These are phyloP conservation scores for Phylloporus gajari DNA, from an alignment of 1,284 basidiomycete species.

Conservation along the genomic window DNA sequence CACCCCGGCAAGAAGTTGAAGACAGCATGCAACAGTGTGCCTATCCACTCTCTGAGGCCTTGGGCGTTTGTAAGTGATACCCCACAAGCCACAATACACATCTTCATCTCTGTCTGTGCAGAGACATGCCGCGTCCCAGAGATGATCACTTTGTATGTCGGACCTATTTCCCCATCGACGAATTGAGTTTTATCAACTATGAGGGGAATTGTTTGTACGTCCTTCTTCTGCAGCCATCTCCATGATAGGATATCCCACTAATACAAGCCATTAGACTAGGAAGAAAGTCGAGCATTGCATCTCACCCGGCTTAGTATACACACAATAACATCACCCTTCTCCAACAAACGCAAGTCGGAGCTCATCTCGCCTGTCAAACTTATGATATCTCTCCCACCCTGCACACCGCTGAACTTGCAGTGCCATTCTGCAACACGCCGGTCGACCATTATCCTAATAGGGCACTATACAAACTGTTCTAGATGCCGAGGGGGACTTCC, in stretches of 20 bases:
- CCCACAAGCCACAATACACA: constrained; percentile 92
- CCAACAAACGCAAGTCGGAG: constrained; percentile 89
- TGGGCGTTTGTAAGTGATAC: too few species aligned
- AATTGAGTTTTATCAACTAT: too few species aligned
- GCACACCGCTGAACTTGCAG: constrained; percentile 82
- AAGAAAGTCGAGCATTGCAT: constrained; percentile 17
- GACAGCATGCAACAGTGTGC: constrained; percentile 89
- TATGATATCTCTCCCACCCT: constrained; percentile 92
- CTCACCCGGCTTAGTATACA: constrained; percentile 88
- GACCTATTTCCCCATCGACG: too few species aligned
- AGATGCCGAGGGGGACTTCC: constrained; percentile 79
- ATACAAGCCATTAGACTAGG: constrained; percentile 23
- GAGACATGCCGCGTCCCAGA: too few species aligned
- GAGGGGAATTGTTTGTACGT: constrained; percentile 94
- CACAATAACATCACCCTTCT: constrained; percentile 92
- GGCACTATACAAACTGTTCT: constrained; percentile 98
- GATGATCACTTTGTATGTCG: too few species aligned
- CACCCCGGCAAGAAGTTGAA: constrained; percentile 98
- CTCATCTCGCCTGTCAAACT: constrained; percentile 95
- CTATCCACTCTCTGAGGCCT: too few species aligned
- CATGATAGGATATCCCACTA: constrained; percentile 98
- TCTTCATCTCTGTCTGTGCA: constrained; percentile 92
- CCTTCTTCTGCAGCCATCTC: constrained; percentile 96
- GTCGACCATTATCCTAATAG: constrained; percentile 96
- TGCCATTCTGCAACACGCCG: constrained; percentile 90